Base-by-base conservation (phyloP, 768 basidiomycete genomes). In the Tylopilus balloui region DNA sequence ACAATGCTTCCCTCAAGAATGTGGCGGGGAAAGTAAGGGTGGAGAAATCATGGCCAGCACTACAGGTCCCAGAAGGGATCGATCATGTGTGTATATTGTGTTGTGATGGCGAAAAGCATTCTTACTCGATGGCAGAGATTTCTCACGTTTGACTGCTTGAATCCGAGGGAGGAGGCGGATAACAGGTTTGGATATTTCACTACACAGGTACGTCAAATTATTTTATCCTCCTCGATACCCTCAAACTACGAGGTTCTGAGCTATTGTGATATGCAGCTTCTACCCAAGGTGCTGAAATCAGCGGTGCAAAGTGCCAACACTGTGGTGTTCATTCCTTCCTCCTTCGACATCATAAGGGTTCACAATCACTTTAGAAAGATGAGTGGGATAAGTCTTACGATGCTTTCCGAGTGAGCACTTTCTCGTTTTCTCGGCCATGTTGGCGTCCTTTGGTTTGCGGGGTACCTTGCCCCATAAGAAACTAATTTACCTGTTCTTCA, bases 271-370 rank as follows among this genome's bases (percentile, higher is more conserved):
- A 24, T n/a, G 29, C 29, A 93, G 89, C 71, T 93, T 23, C 76
- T 98, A 1, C 93, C 96, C 8, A 63, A 75, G 14, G 71, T 96
- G 20, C 72, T 93, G 38, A 93, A 92, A 69, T 97, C 94, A 2
- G 96, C 96, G 0, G 91, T 98, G 6, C 88, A 91, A 68, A 91
- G 92, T 55, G 75, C 81, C 23, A 92, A 92, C 64, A 92, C 93
- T 0, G 78, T 85, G 43, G 76, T 98, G 54, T 89, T 97, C 64
- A 73, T 99, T 15, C 93, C 96, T 0, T 94, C 92, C 0, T 97
- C 94, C 44, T 94, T 95, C 64, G 96, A 98, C 69, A 98, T 94
- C 64, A 89, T 97, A 49, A 81, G 92, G 19, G 75, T 99, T 9
- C 86, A 88, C 51, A 92, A 93, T 51, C 75, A 90, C 68, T 83